Percentiles rank a stretch among this genome's conserved stretches.
Evolutionary conservation across 2,329 filamentous ascomycete species (phyloP).

Genomic region (Gremmenia infestans): DNA sequence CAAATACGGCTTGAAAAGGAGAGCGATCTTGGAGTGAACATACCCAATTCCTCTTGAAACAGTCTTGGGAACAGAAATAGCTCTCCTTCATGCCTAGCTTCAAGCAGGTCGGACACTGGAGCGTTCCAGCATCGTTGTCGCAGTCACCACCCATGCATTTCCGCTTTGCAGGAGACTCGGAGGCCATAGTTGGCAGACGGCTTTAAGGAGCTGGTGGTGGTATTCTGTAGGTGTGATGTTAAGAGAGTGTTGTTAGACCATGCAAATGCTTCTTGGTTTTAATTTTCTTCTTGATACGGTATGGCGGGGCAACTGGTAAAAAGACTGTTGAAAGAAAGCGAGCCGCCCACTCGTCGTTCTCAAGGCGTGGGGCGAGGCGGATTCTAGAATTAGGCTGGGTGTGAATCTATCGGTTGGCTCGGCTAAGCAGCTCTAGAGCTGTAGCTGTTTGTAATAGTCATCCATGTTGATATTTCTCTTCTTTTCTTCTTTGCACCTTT

Average conservation of each 20-base stretch:
- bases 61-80: conserved; percentile 97
- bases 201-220: not conserved
- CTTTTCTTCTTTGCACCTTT: not conserved
- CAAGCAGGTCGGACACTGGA: conserved; percentile 94
- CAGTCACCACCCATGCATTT: conserved; percentile 82
- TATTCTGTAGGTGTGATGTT: not conserved
- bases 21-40: conserved; percentile 27
- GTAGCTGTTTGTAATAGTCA: conserved; percentile 12
- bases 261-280: not conserved
- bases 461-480: conserved; percentile 3
- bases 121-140: conserved; percentile 73
- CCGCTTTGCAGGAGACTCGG: conserved; percentile 50
- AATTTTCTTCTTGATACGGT: not conserved
- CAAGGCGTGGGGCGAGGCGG: conserved; percentile 4
- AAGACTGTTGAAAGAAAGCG: conserved; percentile 6
- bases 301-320: conserved; percentile 15
- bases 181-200: conserved; percentile 12
- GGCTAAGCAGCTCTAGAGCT: too few relatives aligned
- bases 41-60: conserved; percentile 99
- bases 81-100: conserved; percentile 84
- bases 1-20: not conserved
- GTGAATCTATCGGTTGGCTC: not conserved
- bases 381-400: conserved; percentile 9
- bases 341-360: conserved; percentile 17
- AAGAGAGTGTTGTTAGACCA: not conserved